phyloP scores from a whole-genome alignment of 352 stramenopile species.

The Saprolegnia diclina region DNA sequence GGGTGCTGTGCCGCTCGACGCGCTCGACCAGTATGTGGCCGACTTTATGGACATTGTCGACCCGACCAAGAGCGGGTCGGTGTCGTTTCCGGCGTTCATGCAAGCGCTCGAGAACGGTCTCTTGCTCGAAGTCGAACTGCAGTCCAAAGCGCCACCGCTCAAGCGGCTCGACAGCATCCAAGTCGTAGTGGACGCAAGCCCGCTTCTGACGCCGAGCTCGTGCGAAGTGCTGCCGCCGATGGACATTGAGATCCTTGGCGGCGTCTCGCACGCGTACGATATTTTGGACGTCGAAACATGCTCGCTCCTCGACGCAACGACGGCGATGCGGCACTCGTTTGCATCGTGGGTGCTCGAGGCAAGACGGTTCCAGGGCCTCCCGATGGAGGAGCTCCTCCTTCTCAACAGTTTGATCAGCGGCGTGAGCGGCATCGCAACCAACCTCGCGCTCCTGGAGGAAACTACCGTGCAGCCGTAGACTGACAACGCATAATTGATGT shows the following conservation, averaged over 20 bases:
- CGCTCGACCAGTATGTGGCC: constrained; percentile 61
- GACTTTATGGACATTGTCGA: constrained; percentile 74
- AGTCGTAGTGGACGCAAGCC: neutral
- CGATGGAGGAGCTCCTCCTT: constrained; percentile 74
- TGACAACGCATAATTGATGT: neutral
- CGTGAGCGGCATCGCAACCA: constrained; percentile 59
- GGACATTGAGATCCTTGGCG: neutral
- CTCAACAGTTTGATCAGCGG: constrained; percentile 74
- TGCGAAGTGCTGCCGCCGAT: neutral
- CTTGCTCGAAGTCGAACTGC: constrained; percentile 67
- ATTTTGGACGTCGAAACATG: constrained; percentile 3
- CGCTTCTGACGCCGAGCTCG: neutral
- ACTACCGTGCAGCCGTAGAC: constrained; percentile 28
- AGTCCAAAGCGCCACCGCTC: neutral
- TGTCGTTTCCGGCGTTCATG: constrained; percentile 76
- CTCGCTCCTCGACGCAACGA: neutral
- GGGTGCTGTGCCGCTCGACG: constrained; percentile 52
- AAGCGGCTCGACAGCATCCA: neutral
- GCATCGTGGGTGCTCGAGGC: constrained; percentile 74
- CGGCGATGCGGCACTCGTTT: constrained; percentile 29
- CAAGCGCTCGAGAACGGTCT: constrained; percentile 61
- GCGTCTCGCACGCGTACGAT: neutral
- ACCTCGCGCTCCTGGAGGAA: constrained; percentile 65
- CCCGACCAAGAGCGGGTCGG: constrained; percentile 51
- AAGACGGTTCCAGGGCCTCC: constrained; percentile 60